Base-by-base conservation (phyloP, 1,284 basidiomycete genomes). In the Waitea zeae region DNA sequence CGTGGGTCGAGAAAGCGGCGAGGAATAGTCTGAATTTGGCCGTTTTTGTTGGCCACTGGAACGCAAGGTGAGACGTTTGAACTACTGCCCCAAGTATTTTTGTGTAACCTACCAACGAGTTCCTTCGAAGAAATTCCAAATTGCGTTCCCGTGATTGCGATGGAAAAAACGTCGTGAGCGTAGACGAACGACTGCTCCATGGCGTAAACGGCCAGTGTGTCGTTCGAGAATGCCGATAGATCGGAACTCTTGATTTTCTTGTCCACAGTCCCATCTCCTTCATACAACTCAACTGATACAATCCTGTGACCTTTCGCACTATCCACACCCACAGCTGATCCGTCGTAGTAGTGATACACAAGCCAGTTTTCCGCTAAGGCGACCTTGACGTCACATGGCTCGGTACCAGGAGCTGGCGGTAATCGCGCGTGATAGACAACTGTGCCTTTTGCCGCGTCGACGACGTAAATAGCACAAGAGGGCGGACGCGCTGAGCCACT, bases 301-400 rank as follows among this genome's bases (percentile, higher is more conserved):
- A 88, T 54, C 35, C 70, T 64, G 49, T 75, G 70, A 0, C 82
- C 76, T 48, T 79, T 81, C 3, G 67, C 59, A 44, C 65, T 57
- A 4, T 61, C 64, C 3, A 51, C 44, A n/a, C 59, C 63, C 27
- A 48, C 49, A 17, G 58, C 54, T 3, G 68, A 68, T 13, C 62
- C 62, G 31, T 80, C 75, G 43, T 73, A 82, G 50, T 81, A 93
- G 35, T 79, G 66, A 54, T 88, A 89, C 13, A 90, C 78, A 36
- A 97, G 55, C 92, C 93, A 97, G 52, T 97, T 96, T 57, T 97
- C 92, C 12, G 72, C 68, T 41, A 93, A 61, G 5, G 62, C 59
- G 12, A 73, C 73, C 41, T 76, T 67, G 7, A 90, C 56, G 44
- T 78, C 66, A 46, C 79, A 83, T n/a, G n/a, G n/a, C n/a, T n/a